Base-by-base conservation (phyloP, 768 basidiomycete species). In the Tylopilus sp. region DNA sequence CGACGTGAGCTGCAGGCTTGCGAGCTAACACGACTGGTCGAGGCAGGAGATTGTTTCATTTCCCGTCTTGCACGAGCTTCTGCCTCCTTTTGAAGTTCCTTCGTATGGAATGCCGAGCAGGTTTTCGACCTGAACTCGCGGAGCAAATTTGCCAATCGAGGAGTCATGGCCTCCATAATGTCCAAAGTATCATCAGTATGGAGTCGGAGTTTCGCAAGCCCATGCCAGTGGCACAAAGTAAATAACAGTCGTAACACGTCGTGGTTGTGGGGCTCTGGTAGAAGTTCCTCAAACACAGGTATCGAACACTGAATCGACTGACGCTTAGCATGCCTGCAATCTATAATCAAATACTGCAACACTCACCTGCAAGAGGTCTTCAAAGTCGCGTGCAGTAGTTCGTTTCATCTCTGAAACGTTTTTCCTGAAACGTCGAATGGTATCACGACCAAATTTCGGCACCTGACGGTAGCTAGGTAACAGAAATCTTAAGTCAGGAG, bases 351-450 rank as follows among this genome's bases (percentile, higher is more conserved):
- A 36, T 36, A 36, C 34, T 36, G 34, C 14, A 36, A 17, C 13
- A 26, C 24, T 16, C 9, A 26, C 41, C 14, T 42, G 41, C 25
- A 42, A 42, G 9, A 42, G 41, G 24, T 42, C 41, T 26, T 42
- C 41, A 16, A 42, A 42, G 25, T 26, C 12, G 6, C 6, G 41
- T 25, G 16, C 40, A 25, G 40, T 25, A 8, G 22, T 16, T 25
- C 24, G 11, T 41, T 41, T 41, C 40, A 41, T 41, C 40, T 41
- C 40, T 22, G 40, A 41, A 17, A 24, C 40, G 25, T 41, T 41
- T 16, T 25, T 41, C 57, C 50, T 41, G 67, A 79, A 44, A 13
- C 38, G 19, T 40, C 38, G n/a, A 40, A 40, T 40, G 19, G 19
- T 40, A 21, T 40, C n/a, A 6, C 3, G n/a, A 21, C 38, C 38